These are phyloP conservation scores for Globisporangium recalcitrans DNA, from an alignment of 352 stramenopile genomes.

Conservation along the genomic window DNA sequence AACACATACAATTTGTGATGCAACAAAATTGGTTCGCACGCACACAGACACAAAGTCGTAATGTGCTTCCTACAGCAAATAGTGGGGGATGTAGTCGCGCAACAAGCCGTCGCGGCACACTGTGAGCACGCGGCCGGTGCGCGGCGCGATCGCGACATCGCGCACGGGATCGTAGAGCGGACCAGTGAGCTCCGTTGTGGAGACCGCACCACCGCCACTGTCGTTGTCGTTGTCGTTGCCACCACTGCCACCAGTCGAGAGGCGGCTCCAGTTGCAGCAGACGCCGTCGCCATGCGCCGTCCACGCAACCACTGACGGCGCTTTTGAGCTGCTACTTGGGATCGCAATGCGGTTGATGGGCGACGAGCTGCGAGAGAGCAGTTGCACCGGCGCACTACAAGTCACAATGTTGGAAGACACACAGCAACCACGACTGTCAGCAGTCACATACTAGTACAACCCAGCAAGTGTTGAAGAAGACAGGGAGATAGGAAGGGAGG, in stretches of 20 bases:
- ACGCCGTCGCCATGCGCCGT: conserved; percentile 54
- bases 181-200: conserved; percentile 43
- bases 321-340: neutral
- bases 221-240: no score
- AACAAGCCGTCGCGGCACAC: conserved; percentile 59
- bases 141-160: conserved; percentile 28
- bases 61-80: conserved; percentile 17
- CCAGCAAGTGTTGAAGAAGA: neutral
- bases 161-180: conserved; percentile 67
- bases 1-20: neutral
- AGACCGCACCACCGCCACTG: neutral
- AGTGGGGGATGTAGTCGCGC: conserved; percentile 57
- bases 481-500: no score
- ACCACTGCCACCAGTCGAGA: conserved; percentile 8
- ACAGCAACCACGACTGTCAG: neutral
- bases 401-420: no score
- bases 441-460: neutral
- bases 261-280: conserved; percentile 48
- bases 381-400: conserved; percentile 36
- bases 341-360: conserved; percentile 41
- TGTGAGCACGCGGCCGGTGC: conserved; percentile 44
- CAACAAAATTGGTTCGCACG: neutral
- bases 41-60: neutral
- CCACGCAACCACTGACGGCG: conserved; percentile 26
- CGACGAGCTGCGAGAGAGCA: conserved; percentile 47